A percentile compares a stretch with the other conserved stretches of the same genome.
Conservation (phyloP, 805 yeast species). For the Nakazawaea ishiwadae region DNA sequence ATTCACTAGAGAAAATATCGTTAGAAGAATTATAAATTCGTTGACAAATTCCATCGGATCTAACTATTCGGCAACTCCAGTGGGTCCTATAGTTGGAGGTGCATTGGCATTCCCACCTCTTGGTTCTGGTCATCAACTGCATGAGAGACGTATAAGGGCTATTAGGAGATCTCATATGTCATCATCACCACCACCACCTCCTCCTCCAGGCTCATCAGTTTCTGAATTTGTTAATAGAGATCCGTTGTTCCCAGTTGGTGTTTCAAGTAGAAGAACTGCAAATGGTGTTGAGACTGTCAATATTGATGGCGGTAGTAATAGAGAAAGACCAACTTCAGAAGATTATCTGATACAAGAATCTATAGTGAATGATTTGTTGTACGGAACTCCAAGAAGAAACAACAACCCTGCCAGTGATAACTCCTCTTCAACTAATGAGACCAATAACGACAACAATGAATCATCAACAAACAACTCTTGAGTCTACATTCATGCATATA, state of each 20-base stretch:
- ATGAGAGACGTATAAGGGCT: background rate
- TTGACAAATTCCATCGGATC: conserved; percentile 6
- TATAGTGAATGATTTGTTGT: conserved; percentile 9
- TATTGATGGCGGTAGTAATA: background rate
- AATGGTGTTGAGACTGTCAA: conserved; percentile 37
- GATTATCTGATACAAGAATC: conserved; percentile 7
- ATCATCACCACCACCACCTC: background rate
- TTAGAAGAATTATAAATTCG: conserved; percentile 10
- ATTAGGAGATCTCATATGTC: background rate
- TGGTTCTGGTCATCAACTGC: background rate
- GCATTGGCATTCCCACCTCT: background rate
- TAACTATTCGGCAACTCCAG: background rate
- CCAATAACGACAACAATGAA: background rate
- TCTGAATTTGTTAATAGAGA: conserved; percentile 12
- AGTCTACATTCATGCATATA: background rate
- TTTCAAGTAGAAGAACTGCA: conserved; percentile 41
- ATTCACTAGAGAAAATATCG: conserved; percentile 10
- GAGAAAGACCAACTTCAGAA: background rate
- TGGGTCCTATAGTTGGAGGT: background rate
- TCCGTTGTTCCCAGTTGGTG: conserved; percentile 40
- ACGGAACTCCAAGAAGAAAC: no score
- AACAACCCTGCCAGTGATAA: no score
- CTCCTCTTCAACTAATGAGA: background rate
- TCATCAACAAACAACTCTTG: background rate
- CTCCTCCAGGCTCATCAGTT: no score